Conservation (phyloP, 163 green algal genomes). For the Trebouxiophyceae sp. region DNA sequence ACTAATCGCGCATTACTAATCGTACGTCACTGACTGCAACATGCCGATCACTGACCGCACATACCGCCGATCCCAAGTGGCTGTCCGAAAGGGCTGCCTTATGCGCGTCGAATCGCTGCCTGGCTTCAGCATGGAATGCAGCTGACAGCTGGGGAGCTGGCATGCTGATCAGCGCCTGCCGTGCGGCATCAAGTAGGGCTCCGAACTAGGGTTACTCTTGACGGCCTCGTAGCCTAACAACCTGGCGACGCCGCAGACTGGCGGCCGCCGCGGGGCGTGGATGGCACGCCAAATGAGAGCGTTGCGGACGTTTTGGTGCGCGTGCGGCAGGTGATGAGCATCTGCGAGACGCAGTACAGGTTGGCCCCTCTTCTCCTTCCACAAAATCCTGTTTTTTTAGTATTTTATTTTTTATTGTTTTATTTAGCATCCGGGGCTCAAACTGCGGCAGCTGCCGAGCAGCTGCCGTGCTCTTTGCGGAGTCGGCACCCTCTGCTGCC, state of each 20-base stretch:
- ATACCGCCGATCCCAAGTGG: no score
- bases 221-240: no score
- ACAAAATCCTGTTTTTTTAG: not conserved
- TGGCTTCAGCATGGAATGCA: no score
- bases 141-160: not conserved
- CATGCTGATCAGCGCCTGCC: constrained; percentile 3
- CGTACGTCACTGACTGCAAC: no score
- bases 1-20: no score
- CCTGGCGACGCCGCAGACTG: constrained; percentile 18
- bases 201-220: not conserved
- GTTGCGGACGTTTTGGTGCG: constrained; percentile 64
- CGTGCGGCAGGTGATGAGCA: constrained; percentile 56
- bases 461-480: no score
- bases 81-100: no score
- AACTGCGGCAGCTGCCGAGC: no score
- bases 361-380: not conserved
- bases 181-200: constrained; percentile 13
- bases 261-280: constrained; percentile 26
- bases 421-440: no score
- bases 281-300: constrained; percentile 72
- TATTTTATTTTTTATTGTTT: constrained; percentile 8
- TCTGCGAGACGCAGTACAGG: not conserved
- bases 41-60: no score
- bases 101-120: no score
- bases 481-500: no score